Percentiles rank a stretch among this genome's conserved stretches.
phyloP scores from a whole-genome alignment of 1,284 basidiomycete genomes.

The Neotropicomus parvogracilis region DNA sequence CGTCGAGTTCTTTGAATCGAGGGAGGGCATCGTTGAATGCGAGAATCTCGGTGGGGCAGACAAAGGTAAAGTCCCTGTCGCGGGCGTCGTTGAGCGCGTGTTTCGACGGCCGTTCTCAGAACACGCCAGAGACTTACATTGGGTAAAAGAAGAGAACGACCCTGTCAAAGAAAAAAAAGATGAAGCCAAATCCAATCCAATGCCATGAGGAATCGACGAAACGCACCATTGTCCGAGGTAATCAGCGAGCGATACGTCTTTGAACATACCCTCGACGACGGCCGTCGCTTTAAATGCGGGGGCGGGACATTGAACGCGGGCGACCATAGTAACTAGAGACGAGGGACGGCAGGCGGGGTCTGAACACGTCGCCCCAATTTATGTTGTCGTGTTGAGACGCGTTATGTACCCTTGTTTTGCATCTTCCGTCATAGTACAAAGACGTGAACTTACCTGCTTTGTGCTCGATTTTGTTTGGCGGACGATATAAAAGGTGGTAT shows the following conservation, averaged over 20 bases:
- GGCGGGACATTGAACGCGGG: slow-evolving; percentile 72
- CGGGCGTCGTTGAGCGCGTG: not conserved
- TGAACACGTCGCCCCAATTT: slow-evolving; percentile 11
- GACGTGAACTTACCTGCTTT: too few relatives aligned
- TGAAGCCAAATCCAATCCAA: slow-evolving; percentile 1
- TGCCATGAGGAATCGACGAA: too few relatives aligned
- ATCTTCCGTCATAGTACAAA: too few relatives aligned
- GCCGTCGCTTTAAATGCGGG: slow-evolving; percentile 74
- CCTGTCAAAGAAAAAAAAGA: slow-evolving; percentile 39
- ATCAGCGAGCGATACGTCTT: slow-evolving; percentile 69
- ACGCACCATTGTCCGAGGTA: slow-evolving; percentile 79
- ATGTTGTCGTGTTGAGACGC: slow-evolving; percentile 19
- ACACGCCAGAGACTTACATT: slow-evolving; percentile 46
- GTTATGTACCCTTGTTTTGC: slow-evolving; percentile 27
- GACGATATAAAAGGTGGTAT: too few relatives aligned
- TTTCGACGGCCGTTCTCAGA: not conserved
- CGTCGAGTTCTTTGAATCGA: slow-evolving; percentile 70
- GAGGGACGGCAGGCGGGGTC: too few relatives aligned
- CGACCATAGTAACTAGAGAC: slow-evolving; percentile 48
- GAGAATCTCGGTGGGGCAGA: slow-evolving; percentile 91
- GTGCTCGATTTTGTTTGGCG: too few relatives aligned
- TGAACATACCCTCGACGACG: slow-evolving; percentile 73
- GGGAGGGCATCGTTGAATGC: slow-evolving; percentile 85
- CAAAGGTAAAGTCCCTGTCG: slow-evolving; percentile 74
- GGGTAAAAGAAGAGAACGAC: slow-evolving; percentile 81